Percentiles rank a stretch among this genome's conserved stretches.
These are phyloP conservation scores for Suillus weaverae DNA, from an alignment of 768 basidiomycete genomes.

Conservation along the genomic window DNA sequence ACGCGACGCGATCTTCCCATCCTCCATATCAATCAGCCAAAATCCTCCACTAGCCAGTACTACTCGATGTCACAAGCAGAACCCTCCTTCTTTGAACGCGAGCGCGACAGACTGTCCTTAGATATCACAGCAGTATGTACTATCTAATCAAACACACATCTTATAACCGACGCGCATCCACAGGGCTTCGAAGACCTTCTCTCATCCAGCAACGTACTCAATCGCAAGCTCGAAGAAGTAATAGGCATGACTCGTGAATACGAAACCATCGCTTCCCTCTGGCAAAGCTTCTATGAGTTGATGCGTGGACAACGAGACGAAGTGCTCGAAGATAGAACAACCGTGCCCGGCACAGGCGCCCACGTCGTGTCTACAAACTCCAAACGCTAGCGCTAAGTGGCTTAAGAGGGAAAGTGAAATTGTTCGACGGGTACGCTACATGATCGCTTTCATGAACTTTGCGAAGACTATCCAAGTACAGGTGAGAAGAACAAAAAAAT, in stretches of 20 bases:
- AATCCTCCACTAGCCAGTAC: neutral
- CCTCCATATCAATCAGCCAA: neutral
- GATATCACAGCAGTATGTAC: constrained; percentile 70
- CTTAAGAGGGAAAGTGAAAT: constrained; percentile 6
- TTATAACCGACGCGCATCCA: neutral
- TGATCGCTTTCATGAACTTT: constrained; percentile 23
- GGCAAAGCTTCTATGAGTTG: constrained; percentile 77
- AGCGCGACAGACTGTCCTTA: constrained; percentile 69
- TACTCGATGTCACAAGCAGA: constrained; percentile 37
- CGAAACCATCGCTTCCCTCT: constrained; percentile 81
- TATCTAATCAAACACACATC: neutral
- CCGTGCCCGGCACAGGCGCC: constrained; percentile 67
- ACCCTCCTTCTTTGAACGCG: constrained; percentile 70
- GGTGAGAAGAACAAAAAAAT: constrained; percentile 26
- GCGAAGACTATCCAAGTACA: constrained; percentile 41
- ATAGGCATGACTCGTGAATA: constrained; percentile 92
- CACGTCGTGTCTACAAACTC: constrained; percentile 48
- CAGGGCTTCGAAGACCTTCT: constrained; percentile 89
- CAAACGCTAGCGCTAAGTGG: constrained; percentile 16
- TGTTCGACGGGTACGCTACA: constrained; percentile 19
- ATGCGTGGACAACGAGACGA: constrained; percentile 58
- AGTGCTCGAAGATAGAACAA: constrained; percentile 34
- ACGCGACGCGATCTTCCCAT: neutral
- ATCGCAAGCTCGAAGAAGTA: constrained; percentile 91
- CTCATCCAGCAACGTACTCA: constrained; percentile 80